phyloP scores from a whole-genome alignment of 306 rosid genomes.

The Astragalus glycyphyllos region DNA sequence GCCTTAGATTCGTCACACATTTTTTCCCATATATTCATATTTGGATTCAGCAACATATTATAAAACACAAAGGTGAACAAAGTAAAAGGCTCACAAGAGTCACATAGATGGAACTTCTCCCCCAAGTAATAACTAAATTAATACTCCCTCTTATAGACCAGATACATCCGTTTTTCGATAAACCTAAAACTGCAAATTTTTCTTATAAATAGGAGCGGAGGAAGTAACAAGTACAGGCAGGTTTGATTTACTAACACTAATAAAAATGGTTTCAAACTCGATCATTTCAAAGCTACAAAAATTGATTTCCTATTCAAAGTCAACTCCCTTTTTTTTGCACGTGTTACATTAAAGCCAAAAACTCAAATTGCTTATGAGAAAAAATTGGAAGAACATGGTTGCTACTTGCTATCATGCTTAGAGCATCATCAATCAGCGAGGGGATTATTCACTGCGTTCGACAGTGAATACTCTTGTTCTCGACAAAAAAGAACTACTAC shows the following conservation, averaged over 20 bases:
- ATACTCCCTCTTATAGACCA: background rate
- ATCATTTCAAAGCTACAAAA: conserved; percentile 40
- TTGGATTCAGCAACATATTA: background rate
- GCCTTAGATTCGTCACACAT: conserved; percentile 5
- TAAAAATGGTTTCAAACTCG: conserved; percentile 39
- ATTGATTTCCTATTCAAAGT: conserved; percentile 28
- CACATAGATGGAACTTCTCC: conserved; percentile 6
- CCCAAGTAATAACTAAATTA: conserved; percentile 17
- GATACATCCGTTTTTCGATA: too few relatives aligned
- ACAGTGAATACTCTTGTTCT: too few relatives aligned
- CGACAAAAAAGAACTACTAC: conserved; percentile 21
- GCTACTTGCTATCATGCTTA: conserved; percentile 1
- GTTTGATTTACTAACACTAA: conserved; percentile 26
- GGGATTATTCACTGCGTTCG: too few relatives aligned
- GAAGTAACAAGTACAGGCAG: conserved; percentile 19
- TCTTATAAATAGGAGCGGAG: too few relatives aligned
- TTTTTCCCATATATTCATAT: conserved; percentile 1
- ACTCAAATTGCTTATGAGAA: conserved; percentile 22
- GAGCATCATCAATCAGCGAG: background rate
- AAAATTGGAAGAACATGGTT: conserved; percentile 27
- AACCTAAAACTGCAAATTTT: too few relatives aligned
- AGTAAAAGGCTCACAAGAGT: background rate
- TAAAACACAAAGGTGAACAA: conserved; percentile 16
- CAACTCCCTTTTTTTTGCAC: conserved; percentile 3
- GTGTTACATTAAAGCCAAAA: conserved; percentile 9